phyloP scores from a whole-genome alignment of 176 grass and related monocot genomes.

The Bromus sterilis region DNA sequence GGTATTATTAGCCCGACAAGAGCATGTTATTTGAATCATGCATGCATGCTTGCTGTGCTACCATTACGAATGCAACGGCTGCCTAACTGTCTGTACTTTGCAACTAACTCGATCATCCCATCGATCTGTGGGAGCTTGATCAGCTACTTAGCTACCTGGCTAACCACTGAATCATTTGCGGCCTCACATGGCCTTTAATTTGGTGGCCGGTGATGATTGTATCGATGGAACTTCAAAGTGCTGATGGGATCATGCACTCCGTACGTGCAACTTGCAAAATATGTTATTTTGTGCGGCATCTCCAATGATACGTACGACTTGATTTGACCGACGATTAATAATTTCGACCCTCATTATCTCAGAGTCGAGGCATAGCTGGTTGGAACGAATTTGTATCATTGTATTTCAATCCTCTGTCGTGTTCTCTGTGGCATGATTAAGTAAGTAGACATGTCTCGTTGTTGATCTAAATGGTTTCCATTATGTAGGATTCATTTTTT shows the following conservation, averaged over 20 bases:
- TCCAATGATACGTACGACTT: not conserved
- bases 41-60: not conserved
- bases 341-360: not conserved
- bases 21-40: conserved; percentile 14
- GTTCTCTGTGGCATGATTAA: no score
- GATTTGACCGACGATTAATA: not conserved
- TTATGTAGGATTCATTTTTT: no score
- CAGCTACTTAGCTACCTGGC: not conserved
- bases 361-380: no score
- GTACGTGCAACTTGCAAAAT: not conserved
- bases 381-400: no score
- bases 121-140: not conserved
- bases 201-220: not conserved
- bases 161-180: conserved; percentile 22
- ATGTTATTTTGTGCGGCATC: not conserved
- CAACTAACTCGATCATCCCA: not conserved
- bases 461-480: no score
- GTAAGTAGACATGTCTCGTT: no score
- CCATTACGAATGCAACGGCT: not conserved
- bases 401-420: no score
- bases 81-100: not conserved
- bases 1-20: not conserved
- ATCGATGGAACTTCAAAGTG: not conserved
- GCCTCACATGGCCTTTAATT: conserved; percentile 27
- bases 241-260: not conserved